Conservation (phyloP, 495 filamentous ascomycete genomes). For the Hypomontagnella monticulosa region DNA sequence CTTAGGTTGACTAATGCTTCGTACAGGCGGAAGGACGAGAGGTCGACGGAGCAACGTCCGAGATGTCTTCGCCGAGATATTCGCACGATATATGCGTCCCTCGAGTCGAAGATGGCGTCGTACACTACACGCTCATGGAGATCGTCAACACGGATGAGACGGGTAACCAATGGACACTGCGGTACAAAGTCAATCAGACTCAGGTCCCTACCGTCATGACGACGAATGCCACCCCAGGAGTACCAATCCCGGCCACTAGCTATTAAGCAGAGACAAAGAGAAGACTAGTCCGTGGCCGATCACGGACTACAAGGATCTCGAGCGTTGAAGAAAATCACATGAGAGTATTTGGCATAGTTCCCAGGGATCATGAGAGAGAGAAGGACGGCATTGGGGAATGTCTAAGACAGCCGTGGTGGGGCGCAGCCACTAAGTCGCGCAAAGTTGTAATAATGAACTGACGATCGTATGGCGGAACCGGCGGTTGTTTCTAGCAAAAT, state of each 20-base stretch:
- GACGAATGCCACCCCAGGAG: slow-evolving; percentile 51
- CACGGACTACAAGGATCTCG: slow-evolving; percentile 1
- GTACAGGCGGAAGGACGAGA: slow-evolving; percentile 60
- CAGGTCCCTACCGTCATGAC: slow-evolving; percentile 44
- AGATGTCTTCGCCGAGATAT: slow-evolving; percentile 39
- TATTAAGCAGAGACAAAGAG: slow-evolving; percentile 14
- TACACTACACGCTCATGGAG: slow-evolving; percentile 58
- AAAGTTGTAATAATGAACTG: slow-evolving; percentile 28
- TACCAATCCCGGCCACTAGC: slow-evolving; percentile 33
- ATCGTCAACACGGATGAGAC: slow-evolving; percentile 46
- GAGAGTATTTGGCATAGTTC: slow-evolving; percentile 11
- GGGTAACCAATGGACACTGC: slow-evolving; percentile 47
- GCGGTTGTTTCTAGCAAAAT: slow-evolving; percentile 26
- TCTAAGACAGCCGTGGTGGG: slow-evolving; percentile 24
- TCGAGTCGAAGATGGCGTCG: slow-evolving; percentile 52
- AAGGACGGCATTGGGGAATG: slow-evolving; percentile 26
- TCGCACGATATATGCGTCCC: slow-evolving; percentile 53
- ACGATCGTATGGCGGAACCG: slow-evolving; percentile 36
- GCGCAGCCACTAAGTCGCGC: slow-evolving; percentile 18
- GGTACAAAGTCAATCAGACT: slow-evolving; percentile 41
- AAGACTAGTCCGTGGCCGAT: not conserved
- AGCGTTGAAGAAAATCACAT: slow-evolving; percentile 3
- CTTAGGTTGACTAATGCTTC: slow-evolving; percentile 20
- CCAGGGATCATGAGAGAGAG: slow-evolving; percentile 16
- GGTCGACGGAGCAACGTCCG: slow-evolving; percentile 43